phyloP scores from a whole-genome alignment of 495 filamentous ascomycete species.

The Penicillium mononematosum region DNA sequence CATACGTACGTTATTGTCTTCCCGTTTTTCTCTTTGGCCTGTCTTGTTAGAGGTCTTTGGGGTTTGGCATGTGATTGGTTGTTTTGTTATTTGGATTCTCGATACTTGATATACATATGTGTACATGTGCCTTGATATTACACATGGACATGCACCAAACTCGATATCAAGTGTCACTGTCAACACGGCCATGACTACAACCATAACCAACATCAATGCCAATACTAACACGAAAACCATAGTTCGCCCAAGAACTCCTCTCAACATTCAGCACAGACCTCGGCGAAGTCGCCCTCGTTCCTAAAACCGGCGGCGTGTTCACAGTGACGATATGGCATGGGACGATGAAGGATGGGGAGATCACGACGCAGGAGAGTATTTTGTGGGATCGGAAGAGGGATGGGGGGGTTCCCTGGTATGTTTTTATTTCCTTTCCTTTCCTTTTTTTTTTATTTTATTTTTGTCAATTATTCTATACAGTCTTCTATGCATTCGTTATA shows the following conservation, averaged over 20 bases:
- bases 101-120: background rate
- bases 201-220: background rate
- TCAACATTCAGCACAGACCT: conserved; percentile 88
- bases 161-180: conserved; percentile 1
- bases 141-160: too few species aligned
- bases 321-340: conserved; percentile 59
- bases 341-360: conserved; percentile 6
- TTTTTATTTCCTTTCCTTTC: conserved; percentile 18
- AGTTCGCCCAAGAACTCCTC: conserved; percentile 96
- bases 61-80: background rate
- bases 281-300: conserved; percentile 88
- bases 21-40: conserved; percentile 10
- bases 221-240: background rate
- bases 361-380: conserved; percentile 40
- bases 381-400: conserved; percentile 90
- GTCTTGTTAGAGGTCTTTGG: background rate
- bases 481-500: conserved; percentile 2
- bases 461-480: background rate
- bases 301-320: conserved; percentile 82
- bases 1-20: conserved; percentile 59
- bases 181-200: background rate
- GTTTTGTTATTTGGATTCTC: background rate
- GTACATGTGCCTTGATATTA: background rate
- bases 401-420: conserved; percentile 83
- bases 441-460: background rate